phyloP scores from a whole-genome alignment of 2,329 filamentous ascomycete species.

The Fusarium sp. region DNA sequence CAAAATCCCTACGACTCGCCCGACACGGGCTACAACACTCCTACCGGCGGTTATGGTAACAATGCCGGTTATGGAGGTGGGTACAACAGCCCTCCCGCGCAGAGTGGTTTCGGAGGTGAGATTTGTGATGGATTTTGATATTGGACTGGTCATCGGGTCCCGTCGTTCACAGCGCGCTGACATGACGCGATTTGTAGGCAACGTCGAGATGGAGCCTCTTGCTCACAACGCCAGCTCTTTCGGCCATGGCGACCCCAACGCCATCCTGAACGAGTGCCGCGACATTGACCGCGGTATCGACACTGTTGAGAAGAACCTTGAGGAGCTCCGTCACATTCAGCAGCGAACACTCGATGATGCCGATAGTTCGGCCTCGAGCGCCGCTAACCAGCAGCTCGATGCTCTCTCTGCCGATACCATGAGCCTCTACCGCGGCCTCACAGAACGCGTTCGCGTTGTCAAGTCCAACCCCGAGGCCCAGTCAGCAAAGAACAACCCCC shows the following conservation, averaged over 20 bases:
- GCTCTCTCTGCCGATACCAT: slow-evolving; percentile 79
- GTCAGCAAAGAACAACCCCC: slow-evolving; percentile 74
- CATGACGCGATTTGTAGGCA: slow-evolving; percentile 49
- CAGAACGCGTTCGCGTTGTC: slow-evolving; percentile 78
- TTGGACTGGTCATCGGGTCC: not conserved
- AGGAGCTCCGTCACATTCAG: slow-evolving; percentile 75
- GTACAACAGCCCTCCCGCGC: slow-evolving; percentile 34
- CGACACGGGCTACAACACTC: slow-evolving; percentile 46
- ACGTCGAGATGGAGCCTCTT: slow-evolving; percentile 76
- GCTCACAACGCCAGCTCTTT: slow-evolving; percentile 59
- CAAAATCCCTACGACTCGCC: slow-evolving; percentile 68
- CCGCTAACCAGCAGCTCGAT: slow-evolving; percentile 74
- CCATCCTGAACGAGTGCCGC: slow-evolving; percentile 83
- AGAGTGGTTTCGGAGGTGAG: slow-evolving; percentile 41
- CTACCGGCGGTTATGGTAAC: slow-evolving; percentile 47
- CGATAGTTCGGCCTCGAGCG: slow-evolving; percentile 72
- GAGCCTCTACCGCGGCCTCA: slow-evolving; percentile 79
- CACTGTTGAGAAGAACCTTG: slow-evolving; percentile 74
- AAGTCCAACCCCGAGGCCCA: slow-evolving; percentile 82
- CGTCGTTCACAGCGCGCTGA: slow-evolving; percentile 22
- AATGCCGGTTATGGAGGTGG: slow-evolving; percentile 44
- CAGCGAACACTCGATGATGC: slow-evolving; percentile 75
- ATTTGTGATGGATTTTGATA: not conserved
- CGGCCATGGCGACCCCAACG: slow-evolving; percentile 68
- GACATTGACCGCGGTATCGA: slow-evolving; percentile 81